Percentiles rank a stretch among this genome's conserved stretches.
phyloP scores from a whole-genome alignment of 1,284 basidiomycete genomes.

The Volvariella volvacea region DNA sequence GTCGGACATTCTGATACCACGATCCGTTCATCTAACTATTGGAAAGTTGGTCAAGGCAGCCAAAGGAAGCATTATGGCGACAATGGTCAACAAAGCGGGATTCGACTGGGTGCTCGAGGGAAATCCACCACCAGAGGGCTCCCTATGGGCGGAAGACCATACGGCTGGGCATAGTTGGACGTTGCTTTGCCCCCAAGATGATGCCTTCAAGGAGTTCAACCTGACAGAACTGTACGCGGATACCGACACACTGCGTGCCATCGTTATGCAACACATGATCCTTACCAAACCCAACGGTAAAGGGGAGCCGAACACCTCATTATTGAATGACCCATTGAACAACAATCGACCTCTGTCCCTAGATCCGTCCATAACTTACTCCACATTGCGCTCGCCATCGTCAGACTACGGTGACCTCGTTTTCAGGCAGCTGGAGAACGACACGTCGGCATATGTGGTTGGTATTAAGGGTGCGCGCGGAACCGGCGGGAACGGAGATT shows the following conservation, averaged over 20 bases:
- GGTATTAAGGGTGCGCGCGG: slow-evolving; percentile 89
- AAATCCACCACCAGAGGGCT: slow-evolving; percentile 62
- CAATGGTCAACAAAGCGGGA: slow-evolving; percentile 76
- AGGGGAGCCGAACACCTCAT: slow-evolving; percentile 1
- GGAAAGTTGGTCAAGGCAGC: slow-evolving; percentile 89
- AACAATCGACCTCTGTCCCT: slow-evolving; percentile 70
- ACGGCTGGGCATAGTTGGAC: slow-evolving; percentile 62
- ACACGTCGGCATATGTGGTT: slow-evolving; percentile 55
- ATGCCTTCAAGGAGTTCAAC: slow-evolving; percentile 88
- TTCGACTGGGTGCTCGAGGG: slow-evolving; percentile 90
- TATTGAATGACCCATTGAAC: slow-evolving; percentile 34
- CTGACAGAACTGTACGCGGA: slow-evolving; percentile 73
- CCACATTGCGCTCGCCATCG: slow-evolving; percentile 57
- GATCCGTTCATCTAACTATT: slow-evolving; percentile 80
- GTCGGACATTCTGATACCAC: slow-evolving; percentile 83
- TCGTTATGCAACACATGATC: slow-evolving; percentile 90
- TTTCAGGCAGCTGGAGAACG: slow-evolving; percentile 55
- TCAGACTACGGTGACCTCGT: slow-evolving; percentile 77
- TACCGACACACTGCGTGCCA: slow-evolving; percentile 47
- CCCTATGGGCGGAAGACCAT: slow-evolving; percentile 48
- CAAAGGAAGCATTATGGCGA: slow-evolving; percentile 83
- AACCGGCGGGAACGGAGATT: slow-evolving; percentile 61
- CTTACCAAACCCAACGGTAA: slow-evolving; percentile 21
- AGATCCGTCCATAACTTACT: slow-evolving; percentile 65
- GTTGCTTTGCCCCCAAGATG: slow-evolving; percentile 85